Evolutionary conservation across 2,329 filamentous ascomycete genomes (phyloP), one percentile per base, ranked within the genome.

Genomic region (Pezicula neosporulosa): DNA sequence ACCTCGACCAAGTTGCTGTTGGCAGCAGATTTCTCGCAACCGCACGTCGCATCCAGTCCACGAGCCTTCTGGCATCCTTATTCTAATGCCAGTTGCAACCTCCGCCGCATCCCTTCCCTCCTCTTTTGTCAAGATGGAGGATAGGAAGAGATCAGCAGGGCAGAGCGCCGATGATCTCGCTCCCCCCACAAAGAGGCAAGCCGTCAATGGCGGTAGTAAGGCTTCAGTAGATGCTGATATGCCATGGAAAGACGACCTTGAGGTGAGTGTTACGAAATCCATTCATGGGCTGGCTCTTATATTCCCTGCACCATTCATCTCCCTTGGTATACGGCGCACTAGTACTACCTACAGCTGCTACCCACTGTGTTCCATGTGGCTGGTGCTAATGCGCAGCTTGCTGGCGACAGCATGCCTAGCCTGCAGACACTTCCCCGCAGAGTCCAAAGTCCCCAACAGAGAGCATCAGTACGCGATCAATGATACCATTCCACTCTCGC

Each of bases 51-150:
- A 54, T 60, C 63, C 65, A 69, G 65, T 67, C 65, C 67, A 53
- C 60, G 51, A 62, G 57, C 58, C 55, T 49, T 42, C 24, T 45
- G 53, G 55, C 70, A 65, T 71, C 70, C 73, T 72, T 74, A 76
- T 80, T 86, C 88, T 90, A 81, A 95, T 95, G 90, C 82, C 89
- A 82, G 85, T 89, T 54, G 59, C 63, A 54, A 58, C 56, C 76
- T 87, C 89, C 75, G 79, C 86, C 72, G 72, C 75, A 68, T 80
- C 86, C 79, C 83, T 85, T 82, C 83, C 88, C 78, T 87, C 90
- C 77, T 85, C 85, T 81, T 80, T 89, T 75, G 78, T 85, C 78
- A 96, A 94, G 83, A 99, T 97, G 93, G 94, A 99, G 82, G 94
- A 97, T 79, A 90, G 94, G 83, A 99, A 99, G 83, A 86, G 94